Evolutionary conservation across 2,329 filamentous ascomycete genomes (phyloP).

Genomic region (Colletotrichum horii): DNA sequence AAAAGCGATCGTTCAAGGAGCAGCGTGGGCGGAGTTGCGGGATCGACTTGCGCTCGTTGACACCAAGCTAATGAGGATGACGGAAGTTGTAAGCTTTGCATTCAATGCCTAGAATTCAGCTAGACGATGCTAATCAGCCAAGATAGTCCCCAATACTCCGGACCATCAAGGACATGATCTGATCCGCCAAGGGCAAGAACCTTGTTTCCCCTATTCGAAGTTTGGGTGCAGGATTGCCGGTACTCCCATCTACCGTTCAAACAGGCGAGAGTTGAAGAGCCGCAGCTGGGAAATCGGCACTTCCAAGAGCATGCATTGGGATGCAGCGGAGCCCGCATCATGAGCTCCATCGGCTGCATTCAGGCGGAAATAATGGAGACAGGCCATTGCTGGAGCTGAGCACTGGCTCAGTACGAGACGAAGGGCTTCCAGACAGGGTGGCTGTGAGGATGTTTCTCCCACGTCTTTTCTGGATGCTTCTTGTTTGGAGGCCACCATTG

Average conservation of each 20-base stretch:
- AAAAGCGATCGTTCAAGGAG: not conserved
- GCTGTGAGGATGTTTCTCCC: not conserved
- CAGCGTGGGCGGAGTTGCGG: not conserved
- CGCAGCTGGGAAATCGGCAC: not conserved
- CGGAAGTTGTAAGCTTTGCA: not conserved
- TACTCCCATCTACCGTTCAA: rapidly evolving
- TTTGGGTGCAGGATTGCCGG: not conserved
- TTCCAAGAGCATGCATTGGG: not conserved
- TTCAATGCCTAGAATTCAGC: not conserved
- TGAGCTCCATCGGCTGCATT: not conserved
- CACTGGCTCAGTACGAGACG: not conserved
- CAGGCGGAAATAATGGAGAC: not conserved
- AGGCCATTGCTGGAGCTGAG: not conserved
- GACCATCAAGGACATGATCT: not conserved
- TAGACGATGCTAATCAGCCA: not conserved
- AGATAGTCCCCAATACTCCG: not conserved
- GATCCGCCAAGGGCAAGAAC: not conserved
- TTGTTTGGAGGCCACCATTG: not conserved
- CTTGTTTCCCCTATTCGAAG: not conserved
- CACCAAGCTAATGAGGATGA: not conserved
- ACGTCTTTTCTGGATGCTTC: not conserved
- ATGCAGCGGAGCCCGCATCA: not conserved
- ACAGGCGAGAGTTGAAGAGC: not conserved
- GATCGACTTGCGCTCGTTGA: not conserved
- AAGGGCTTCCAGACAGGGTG: not conserved